Evolutionary conservation across 768 basidiomycete genomes (phyloP), one percentile per base, ranked within the genome.

Genomic region (Trichaptum fuscoviolaceum): DNA sequence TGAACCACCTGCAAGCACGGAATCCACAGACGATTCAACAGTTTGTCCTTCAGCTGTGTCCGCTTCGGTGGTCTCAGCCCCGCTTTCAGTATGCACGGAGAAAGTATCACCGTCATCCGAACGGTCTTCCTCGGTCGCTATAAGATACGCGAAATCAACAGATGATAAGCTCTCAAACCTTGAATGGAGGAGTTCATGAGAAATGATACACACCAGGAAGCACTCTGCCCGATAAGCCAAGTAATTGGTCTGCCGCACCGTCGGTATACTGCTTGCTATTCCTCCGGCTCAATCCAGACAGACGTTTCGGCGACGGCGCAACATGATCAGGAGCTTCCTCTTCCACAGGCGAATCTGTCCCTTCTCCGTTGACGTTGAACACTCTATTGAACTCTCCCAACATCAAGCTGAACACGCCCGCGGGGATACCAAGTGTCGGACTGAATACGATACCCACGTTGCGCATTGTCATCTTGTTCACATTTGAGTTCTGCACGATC

Each of bases 361-460:
- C 67, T 5, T 71, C 72, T 0, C 65, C 70, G 69, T 85, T 88
- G 63, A 94, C 93, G 71, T 94, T 95, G 82, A 97, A 97, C 24
- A 96, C 95, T 18, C 88, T 85, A 70, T 93, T 93, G 79, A 96
- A 98, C 75, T 97, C 93, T 66, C 87, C 89, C 34, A 99, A 85
- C 88, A 99, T 93, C 69, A 97, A 79, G 73, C 93, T 95, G 77
- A 99, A 96, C 58, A 98, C 92, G 7, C 94, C 94, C 2, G 96
- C 96, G n/a, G 96, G 96, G 71, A 99, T 97, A 58, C 95, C 95
- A 15, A 99, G 82, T 0, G 97, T 99, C 1, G 97, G 97, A 70
- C 95, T 96, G 79, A 99, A 98, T 25, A 99, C 96, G 67, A 99
- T 99, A 20, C 96, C 96, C 27, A 99, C 94, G 75, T 99, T 99